Evolutionary conservation across 2,329 filamentous ascomycete species (phyloP).

Genomic region (Aspergillus sp.): DNA sequence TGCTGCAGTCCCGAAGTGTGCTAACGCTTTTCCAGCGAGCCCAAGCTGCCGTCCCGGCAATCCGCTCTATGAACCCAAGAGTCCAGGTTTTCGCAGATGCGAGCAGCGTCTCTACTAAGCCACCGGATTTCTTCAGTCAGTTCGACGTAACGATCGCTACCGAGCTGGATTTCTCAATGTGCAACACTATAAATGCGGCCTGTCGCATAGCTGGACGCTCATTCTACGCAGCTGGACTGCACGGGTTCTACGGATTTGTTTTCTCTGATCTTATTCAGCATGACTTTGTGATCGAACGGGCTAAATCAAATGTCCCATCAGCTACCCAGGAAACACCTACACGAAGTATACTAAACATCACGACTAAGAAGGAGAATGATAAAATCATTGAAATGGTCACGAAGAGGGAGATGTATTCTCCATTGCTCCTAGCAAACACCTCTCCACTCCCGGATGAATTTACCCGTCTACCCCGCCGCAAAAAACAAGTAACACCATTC

Average conservation of each 20-base stretch:
- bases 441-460: slow-evolving; percentile 72
- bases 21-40: slow-evolving; percentile 58
- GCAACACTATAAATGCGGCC: slow-evolving; percentile 80
- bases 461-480: slow-evolving; percentile 66
- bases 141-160: slow-evolving; percentile 91
- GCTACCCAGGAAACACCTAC: slow-evolving; percentile 72
- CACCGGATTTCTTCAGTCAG: slow-evolving; percentile 69
- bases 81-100: slow-evolving; percentile 74
- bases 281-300: slow-evolving; percentile 83
- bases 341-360: slow-evolving; percentile 69
- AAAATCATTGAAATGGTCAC: slow-evolving; percentile 82
- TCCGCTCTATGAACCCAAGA: slow-evolving; percentile 85
- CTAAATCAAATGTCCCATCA: slow-evolving; percentile 70
- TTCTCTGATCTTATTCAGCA: slow-evolving; percentile 92
- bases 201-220: slow-evolving; percentile 74
- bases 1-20: neutral
- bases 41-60: slow-evolving; percentile 71
- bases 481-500: slow-evolving; percentile 74
- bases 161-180: slow-evolving; percentile 72
- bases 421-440: slow-evolving; percentile 79
- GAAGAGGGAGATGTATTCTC: slow-evolving; percentile 87
- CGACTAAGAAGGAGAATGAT: slow-evolving; percentile 67
- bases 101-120: slow-evolving; percentile 65
- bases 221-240: slow-evolving; percentile 84
- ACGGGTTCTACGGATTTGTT: slow-evolving; percentile 92